Conservation (phyloP, 129 eudicot species). For the Flaveria bidentis region DNA sequence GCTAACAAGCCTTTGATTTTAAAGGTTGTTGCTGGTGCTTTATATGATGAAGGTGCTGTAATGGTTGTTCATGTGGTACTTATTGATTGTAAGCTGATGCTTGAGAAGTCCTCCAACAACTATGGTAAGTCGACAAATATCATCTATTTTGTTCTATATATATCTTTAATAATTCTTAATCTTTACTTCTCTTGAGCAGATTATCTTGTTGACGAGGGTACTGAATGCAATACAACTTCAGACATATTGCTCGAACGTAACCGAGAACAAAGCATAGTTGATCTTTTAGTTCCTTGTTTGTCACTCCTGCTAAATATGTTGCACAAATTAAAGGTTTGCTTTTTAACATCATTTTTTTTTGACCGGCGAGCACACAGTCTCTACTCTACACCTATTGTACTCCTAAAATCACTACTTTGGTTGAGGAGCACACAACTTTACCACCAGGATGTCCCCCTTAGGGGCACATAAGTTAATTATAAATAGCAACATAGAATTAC, state of each 20-base stretch:
- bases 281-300: constrained; percentile 77
- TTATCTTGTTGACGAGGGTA: constrained; percentile 96
- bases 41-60: constrained; percentile 92
- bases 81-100: constrained; percentile 79
- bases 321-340: constrained; percentile 72
- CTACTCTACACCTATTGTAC: too few relatives aligned
- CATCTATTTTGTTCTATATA: neutral
- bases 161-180: neutral
- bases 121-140: constrained; percentile 63
- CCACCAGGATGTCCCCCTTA: too few relatives aligned
- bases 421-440: too few relatives aligned
- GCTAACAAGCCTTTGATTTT: constrained; percentile 27
- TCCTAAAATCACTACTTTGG: too few relatives aligned
- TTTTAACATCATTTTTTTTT: neutral
- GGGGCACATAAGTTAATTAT: neutral
- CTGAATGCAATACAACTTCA: constrained; percentile 85
- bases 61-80: constrained; percentile 89
- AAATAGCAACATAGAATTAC: neutral
- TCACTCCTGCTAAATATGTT: constrained; percentile 65
- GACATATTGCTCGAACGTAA: constrained; percentile 89
- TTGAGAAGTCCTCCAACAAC: constrained; percentile 93
- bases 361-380: too few relatives aligned
- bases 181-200: constrained; percentile 51
- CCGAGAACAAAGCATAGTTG: constrained; percentile 80
- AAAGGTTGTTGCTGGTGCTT: constrained; percentile 82